Conservation (phyloP, 208 protist species). For the Wallacemonas rigidus region DNA sequence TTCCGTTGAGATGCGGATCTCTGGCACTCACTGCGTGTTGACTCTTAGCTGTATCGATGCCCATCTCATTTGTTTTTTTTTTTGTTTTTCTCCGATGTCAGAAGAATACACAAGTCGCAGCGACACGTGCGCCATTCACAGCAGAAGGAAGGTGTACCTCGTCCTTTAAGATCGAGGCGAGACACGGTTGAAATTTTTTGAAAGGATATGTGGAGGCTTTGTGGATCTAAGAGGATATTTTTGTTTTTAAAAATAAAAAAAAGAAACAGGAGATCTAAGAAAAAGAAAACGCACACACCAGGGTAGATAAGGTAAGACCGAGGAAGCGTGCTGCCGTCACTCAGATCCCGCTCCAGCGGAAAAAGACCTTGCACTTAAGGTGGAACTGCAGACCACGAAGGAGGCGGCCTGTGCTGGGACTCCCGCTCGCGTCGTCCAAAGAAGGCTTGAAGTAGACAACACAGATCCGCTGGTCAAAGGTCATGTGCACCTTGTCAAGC, state of each 20-base stretch:
- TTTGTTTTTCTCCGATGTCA: no score
- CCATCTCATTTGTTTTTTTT: no score
- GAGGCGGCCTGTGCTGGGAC: conserved; percentile 45
- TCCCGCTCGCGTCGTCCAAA: conserved; percentile 31
- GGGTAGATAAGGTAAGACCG: no score
- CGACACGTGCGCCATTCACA: no score
- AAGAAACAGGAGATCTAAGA: conserved; percentile 14
- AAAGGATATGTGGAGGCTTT: background rate
- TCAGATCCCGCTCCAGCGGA: conserved; percentile 19
- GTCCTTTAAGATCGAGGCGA: no score
- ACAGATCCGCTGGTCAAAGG: conserved; percentile 57
- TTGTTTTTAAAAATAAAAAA: background rate
- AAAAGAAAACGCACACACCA: conserved; percentile 7
- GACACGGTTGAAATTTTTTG: no score
- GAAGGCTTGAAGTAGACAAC: conserved; percentile 57
- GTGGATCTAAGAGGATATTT: background rate
- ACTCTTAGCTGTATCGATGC: no score
- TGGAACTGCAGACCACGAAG: conserved; percentile 55
- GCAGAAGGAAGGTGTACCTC: no score
- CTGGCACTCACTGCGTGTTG: no score
- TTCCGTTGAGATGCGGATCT: no score
- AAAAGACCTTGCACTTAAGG: conserved; percentile 48
- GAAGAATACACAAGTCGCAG: no score
- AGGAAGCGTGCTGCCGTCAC: conserved; percentile 2
- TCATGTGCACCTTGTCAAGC: conserved; percentile 59